Evolutionary conservation across 2,329 filamentous ascomycete species (phyloP).

Genomic region (Ophiostoma sp.): DNA sequence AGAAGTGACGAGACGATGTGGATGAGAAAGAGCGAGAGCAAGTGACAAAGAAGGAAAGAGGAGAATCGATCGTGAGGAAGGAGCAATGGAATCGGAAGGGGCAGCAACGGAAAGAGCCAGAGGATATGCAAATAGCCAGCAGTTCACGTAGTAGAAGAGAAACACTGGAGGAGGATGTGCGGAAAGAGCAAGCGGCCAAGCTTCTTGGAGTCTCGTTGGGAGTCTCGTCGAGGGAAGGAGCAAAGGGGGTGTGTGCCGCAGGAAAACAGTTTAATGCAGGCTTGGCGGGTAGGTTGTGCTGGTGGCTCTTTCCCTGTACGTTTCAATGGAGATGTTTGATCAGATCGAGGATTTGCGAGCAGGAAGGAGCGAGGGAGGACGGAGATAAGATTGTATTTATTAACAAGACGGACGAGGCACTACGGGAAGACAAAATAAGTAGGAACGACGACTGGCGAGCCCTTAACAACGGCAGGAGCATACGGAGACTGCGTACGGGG

Average conservation of each 20-base stretch:
- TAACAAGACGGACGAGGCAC: too few species aligned
- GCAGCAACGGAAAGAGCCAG: not conserved
- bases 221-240: conserved; percentile 18
- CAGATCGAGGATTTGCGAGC: not conserved
- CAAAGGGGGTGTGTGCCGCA: conserved; percentile 12
- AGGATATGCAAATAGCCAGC: not conserved
- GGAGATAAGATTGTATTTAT: not conserved
- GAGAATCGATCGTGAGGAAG: not conserved
- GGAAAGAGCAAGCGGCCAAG: conserved; percentile 20
- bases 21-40: not conserved
- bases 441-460: not conserved
- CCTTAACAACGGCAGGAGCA: not conserved
- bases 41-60: conserved; percentile 11
- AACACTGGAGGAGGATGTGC: not conserved
- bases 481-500: not conserved
- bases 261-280: conserved; percentile 13
- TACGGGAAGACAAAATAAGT: not conserved
- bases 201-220: conserved; percentile 21
- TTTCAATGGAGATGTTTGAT: not conserved
- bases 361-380: conserved; percentile 5
- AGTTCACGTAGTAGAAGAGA: too few species aligned
- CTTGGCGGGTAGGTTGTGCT: conserved; percentile 8
- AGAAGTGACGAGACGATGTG: conserved; percentile 3
- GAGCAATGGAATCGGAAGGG: not conserved
- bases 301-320: not conserved